phyloP scores from a whole-genome alignment of 108 stramenopile species.

The Poteriospumella lacustris region DNA sequence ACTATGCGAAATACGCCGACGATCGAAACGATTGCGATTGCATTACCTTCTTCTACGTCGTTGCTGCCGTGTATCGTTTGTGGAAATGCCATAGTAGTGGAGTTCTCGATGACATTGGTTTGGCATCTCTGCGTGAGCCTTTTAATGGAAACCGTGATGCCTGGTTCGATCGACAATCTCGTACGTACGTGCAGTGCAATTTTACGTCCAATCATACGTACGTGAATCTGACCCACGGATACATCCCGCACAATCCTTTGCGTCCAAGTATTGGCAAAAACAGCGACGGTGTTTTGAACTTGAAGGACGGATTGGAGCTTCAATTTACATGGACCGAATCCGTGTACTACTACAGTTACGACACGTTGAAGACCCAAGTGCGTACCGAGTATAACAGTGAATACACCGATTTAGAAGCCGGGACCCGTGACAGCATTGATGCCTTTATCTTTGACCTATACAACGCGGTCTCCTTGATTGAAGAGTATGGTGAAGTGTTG shows the following conservation, averaged over 20 bases:
- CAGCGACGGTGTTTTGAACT: slow-evolving; percentile 34
- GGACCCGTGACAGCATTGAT: slow-evolving; percentile 49
- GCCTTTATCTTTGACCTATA: slow-evolving; percentile 61
- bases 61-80: slow-evolving; percentile 63
- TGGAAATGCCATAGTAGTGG: slow-evolving; percentile 63
- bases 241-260: slow-evolving; percentile 25
- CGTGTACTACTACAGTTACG: slow-evolving; percentile 50
- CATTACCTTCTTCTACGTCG: slow-evolving; percentile 48
- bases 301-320: slow-evolving; percentile 45
- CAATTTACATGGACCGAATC: slow-evolving; percentile 56
- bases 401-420: slow-evolving; percentile 37
- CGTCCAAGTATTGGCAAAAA: slow-evolving; percentile 25
- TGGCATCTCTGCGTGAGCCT: slow-evolving; percentile 15
- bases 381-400: slow-evolving; percentile 50
- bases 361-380: slow-evolving; percentile 50
- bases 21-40: slow-evolving; percentile 69
- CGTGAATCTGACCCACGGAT: slow-evolving; percentile 39
- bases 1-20: slow-evolving; percentile 54
- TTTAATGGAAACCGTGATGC: slow-evolving; percentile 58
- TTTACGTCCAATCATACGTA: slow-evolving; percentile 32
- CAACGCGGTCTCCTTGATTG: slow-evolving; percentile 59
- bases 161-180: slow-evolving; percentile 55
- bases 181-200: slow-evolving; percentile 31
- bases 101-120: slow-evolving; percentile 17
- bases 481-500: slow-evolving; percentile 62